Base-by-base conservation (phyloP, 108 stramenopile species). In the Stephanodiscus triporus region DNA sequence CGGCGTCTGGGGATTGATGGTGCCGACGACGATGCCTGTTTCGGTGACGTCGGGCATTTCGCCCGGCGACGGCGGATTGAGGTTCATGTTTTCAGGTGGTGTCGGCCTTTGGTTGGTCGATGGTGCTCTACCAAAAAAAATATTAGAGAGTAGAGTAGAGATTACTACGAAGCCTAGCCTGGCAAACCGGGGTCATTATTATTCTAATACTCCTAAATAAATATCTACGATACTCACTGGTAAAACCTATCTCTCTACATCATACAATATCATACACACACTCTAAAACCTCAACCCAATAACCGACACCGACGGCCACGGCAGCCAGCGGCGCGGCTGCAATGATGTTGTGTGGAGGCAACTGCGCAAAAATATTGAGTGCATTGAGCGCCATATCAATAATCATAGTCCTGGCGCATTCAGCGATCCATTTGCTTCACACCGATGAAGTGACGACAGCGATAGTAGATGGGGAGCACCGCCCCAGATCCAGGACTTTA, bases 11-110 rank as follows among this genome's bases (percentile, higher is more conserved):
- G 45, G 47, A 11, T 67, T 51, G 57, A 66, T 50, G 11, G 40
- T 63, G 43, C 74, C 74, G 61, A 80, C 70, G 68, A 75, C 61
- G 60, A 61, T 75, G 38, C 74, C 78, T 26, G 74, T 80, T n/a
- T 80, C 78, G 30, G 67, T 68, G 27, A 75, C 57, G 57, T 75
- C 73, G 37, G 77, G 77, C 58, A 75, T 75, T n/a, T 79, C 78
- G 53, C 55, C 16, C 6, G 59, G 58, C 23, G 50, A 22, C 29
- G 40, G 19, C 27, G 36, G 32, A 17, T 34, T 42, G n/a, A 63
- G 72, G 19, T 72, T 69, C 54, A 56, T 69, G 54, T 7, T 67
- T 51, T 2, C 29, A 5, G 51, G 6, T 53, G 51, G 9, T 53
- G 51, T n/a, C 20, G 51, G n/a, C n/a, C n/a, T n/a, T n/a, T n/a